Conservation (phyloP, 257 asterid species). For the Thymus quinquecostatus region DNA sequence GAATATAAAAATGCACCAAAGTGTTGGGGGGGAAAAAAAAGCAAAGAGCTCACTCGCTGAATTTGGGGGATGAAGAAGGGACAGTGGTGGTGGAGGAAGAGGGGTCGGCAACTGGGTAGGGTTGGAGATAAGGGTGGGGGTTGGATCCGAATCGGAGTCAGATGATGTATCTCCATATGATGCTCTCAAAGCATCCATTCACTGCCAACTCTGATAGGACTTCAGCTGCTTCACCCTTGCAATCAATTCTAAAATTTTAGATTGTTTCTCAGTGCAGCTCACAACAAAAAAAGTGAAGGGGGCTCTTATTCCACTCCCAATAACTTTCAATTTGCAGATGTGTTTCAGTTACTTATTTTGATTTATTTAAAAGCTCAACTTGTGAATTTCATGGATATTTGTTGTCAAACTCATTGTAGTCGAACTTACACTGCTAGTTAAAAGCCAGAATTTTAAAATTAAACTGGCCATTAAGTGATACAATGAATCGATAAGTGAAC, state of each 20-base stretch:
- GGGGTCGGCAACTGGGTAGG: constrained; percentile 35
- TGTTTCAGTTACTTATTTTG: too few relatives aligned
- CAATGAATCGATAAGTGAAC: too few relatives aligned
- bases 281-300: too few relatives aligned
- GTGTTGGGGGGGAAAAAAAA: neutral
- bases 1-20: neutral
- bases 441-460: too few relatives aligned
- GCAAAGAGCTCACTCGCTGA: constrained; percentile 44
- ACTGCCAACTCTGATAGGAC: neutral
- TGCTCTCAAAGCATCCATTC: constrained; percentile 83
- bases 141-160: constrained; percentile 57
- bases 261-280: neutral
- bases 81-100: constrained; percentile 86
- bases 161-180: constrained; percentile 76
- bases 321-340: too few relatives aligned
- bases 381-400: too few relatives aligned
- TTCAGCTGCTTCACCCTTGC: constrained; percentile 4
- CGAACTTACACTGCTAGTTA: too few relatives aligned
- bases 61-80: constrained; percentile 67
- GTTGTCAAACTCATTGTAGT: too few relatives aligned
- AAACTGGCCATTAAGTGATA: too few relatives aligned
- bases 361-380: too few relatives aligned
- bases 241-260: neutral
- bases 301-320: too few relatives aligned
- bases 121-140: constrained; percentile 31